Percentiles rank a stretch among this genome's conserved stretches.
Conservation (phyloP, 768 basidiomycete species). For the Suillus ampliporus region DNA sequence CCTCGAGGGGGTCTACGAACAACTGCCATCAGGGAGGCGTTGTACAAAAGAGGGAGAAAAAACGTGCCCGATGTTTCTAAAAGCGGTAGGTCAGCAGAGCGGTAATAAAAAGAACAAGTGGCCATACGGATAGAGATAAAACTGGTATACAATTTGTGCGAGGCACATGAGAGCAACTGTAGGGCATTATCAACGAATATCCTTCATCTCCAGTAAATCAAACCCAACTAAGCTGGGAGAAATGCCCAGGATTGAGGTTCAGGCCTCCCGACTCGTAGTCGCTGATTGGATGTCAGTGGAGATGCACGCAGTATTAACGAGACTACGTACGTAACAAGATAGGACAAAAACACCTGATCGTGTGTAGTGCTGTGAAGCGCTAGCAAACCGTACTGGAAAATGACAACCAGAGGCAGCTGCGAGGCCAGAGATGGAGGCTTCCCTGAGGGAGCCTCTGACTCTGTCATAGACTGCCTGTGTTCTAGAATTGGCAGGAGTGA, state of each 20-base stretch:
- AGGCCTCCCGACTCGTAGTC: slow-evolving; percentile 87
- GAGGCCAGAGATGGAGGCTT: slow-evolving; percentile 70
- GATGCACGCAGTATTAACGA: slow-evolving; percentile 6
- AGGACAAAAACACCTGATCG: slow-evolving; percentile 90
- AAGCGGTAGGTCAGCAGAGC: background rate
- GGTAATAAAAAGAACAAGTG: background rate
- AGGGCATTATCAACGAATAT: slow-evolving; percentile 15
- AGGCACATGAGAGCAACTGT: slow-evolving; percentile 93
- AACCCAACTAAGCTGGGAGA: slow-evolving; percentile 84
- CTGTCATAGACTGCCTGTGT: slow-evolving; percentile 37
- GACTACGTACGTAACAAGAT: slow-evolving; percentile 64
- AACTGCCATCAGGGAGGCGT: slow-evolving; percentile 17
- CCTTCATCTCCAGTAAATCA: slow-evolving; percentile 6
- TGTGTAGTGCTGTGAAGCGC: slow-evolving; percentile 90
- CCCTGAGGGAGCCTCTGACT: slow-evolving; percentile 49
- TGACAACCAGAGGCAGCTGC: slow-evolving; percentile 82
- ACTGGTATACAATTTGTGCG: slow-evolving; percentile 92
- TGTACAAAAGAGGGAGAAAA: background rate
- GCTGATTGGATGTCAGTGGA: slow-evolving; percentile 42
- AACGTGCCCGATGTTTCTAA: slow-evolving; percentile 69
- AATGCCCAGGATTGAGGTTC: slow-evolving; percentile 89
- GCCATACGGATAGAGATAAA: slow-evolving; percentile 85
- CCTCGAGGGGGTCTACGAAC: slow-evolving; percentile 74
- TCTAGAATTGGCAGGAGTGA: slow-evolving; percentile 54
- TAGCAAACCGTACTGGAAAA: slow-evolving; percentile 88